phyloP scores from a whole-genome alignment of 305 asterid genomes.

The Galium porrigens region DNA sequence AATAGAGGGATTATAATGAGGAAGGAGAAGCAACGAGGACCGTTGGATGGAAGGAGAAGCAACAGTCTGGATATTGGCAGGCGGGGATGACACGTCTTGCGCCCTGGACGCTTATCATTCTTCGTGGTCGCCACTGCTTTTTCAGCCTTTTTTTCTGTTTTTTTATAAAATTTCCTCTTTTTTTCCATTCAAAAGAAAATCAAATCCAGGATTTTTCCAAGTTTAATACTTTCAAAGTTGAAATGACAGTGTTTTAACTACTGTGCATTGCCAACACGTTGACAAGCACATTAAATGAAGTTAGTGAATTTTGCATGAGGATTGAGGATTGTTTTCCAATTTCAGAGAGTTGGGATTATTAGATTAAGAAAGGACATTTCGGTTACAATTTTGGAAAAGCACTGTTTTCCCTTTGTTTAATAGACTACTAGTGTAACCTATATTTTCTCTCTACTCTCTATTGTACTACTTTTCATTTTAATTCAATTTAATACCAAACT shows the following conservation, averaged over 20 bases:
- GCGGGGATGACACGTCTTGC: conserved; percentile 15
- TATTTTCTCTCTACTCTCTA: no score
- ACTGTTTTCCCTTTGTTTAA: no score
- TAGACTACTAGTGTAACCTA: no score
- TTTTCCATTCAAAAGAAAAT: neutral
- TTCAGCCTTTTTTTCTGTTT: conserved; percentile 16
- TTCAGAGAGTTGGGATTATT: neutral
- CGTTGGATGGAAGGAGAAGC: conserved; percentile 12
- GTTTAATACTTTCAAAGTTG: no score
- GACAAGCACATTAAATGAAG: neutral
- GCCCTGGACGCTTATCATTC: conserved; percentile 13
- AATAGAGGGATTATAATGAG: conserved; percentile 14
- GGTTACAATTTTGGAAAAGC: neutral
- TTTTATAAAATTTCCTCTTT: neutral
- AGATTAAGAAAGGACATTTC: no score
- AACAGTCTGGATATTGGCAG: conserved; percentile 20
- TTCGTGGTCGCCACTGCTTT: conserved; percentile 20
- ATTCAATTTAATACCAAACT: no score
- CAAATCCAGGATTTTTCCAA: neutral
- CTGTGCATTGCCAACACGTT: neutral
- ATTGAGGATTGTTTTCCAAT: neutral
- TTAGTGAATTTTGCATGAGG: neutral
- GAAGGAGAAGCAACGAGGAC: conserved; percentile 12
- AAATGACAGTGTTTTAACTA: neutral
- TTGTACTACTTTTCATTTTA: no score